These are phyloP conservation scores for Bodo saltans DNA, from an alignment of 78 protist genomes.

Conservation along the genomic window DNA sequence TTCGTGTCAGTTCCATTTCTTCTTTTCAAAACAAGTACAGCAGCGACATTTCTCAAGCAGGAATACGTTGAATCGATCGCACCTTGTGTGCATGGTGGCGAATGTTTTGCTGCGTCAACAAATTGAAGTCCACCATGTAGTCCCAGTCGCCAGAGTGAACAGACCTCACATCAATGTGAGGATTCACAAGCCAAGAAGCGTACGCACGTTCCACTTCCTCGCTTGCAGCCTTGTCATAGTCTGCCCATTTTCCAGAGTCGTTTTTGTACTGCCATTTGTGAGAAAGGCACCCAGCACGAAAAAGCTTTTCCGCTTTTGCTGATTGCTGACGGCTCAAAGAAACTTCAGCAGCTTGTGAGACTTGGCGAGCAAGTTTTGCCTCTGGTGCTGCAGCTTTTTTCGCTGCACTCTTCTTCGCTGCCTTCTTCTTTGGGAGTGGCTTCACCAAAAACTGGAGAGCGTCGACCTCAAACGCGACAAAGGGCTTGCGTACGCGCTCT, in stretches of 20 bases:
- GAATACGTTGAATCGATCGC: constrained; percentile 9
- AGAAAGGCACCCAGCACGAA: constrained; percentile 14
- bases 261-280: constrained; percentile 54
- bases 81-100: constrained; percentile 40
- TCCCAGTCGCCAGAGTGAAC: constrained; percentile 43
- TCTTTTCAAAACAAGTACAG: too few relatives aligned
- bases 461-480: too few relatives aligned
- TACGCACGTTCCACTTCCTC: constrained; percentile 34
- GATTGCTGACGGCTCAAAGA: neutral
- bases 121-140: constrained; percentile 45
- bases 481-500: too few relatives aligned
- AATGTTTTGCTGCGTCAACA: constrained; percentile 46
- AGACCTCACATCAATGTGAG: constrained; percentile 42
- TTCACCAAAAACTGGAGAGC: too few relatives aligned
- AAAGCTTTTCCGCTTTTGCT: neutral
- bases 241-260: constrained; percentile 17
- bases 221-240: constrained; percentile 49
- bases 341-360: too few relatives aligned
- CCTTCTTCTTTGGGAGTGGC: too few relatives aligned
- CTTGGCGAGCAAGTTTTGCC: too few relatives aligned
- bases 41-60: too few relatives aligned
- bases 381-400: too few relatives aligned
- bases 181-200: constrained; percentile 42
- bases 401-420: too few relatives aligned
- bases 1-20: too few relatives aligned